phyloP scores from a whole-genome alignment of 208 protist genomes.

The Trypanosoma cruzi region DNA sequence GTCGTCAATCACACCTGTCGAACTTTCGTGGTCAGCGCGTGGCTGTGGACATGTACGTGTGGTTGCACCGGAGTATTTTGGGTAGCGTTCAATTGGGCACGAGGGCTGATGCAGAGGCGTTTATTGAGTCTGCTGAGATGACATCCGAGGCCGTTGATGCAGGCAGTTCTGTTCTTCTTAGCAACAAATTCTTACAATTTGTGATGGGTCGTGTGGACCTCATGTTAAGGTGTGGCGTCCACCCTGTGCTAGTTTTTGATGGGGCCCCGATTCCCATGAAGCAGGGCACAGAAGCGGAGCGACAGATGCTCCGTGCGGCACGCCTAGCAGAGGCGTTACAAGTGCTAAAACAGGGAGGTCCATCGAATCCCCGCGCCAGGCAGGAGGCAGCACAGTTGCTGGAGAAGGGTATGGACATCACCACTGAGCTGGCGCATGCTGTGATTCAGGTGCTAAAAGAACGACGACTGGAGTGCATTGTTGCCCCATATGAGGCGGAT shows the following conservation, averaged over 20 bases:
- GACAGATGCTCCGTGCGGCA: slow-evolving; percentile 36
- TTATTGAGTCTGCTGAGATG: slow-evolving; percentile 1
- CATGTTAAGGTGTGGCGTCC: slow-evolving; percentile 62
- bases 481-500: slow-evolving; percentile 99
- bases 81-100: slow-evolving; percentile 41
- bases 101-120: slow-evolving; percentile 15
- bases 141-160: slow-evolving; percentile 5
- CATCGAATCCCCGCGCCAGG: slow-evolving; percentile 20
- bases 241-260: slow-evolving; percentile 86
- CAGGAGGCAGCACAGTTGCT: slow-evolving; percentile 51
- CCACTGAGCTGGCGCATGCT: slow-evolving; percentile 74
- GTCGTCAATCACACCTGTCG: slow-evolving; percentile 70
- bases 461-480: slow-evolving; percentile 89
- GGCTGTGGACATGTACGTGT: slow-evolving; percentile 92
- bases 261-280: slow-evolving; percentile 85
- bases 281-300: slow-evolving; percentile 53
- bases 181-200: slow-evolving; percentile 26
- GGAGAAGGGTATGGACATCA: slow-evolving; percentile 77
- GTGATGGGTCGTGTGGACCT: slow-evolving; percentile 33
- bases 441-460: slow-evolving; percentile 77
- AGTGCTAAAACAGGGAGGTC: slow-evolving; percentile 43
- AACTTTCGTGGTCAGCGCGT: slow-evolving; percentile 79
- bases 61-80: slow-evolving; percentile 71
- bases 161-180: slow-evolving; percentile 12
- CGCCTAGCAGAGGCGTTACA: slow-evolving; percentile 43